Base-by-base conservation (phyloP, 2,329 filamentous ascomycete species). In the Cordyceps cateniannulata region DNA sequence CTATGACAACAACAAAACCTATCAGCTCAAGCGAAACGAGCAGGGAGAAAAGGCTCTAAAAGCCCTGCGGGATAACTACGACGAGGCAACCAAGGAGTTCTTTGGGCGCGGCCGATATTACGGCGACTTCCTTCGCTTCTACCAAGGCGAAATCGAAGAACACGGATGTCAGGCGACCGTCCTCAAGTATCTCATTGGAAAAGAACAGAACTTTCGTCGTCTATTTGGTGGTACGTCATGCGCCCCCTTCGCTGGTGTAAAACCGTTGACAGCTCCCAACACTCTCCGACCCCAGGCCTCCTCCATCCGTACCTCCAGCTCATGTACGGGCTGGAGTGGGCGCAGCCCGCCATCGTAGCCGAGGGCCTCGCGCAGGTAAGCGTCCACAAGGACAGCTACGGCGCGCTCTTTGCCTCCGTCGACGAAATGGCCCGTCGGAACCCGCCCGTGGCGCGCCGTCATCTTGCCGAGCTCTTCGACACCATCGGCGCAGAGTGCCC, bases 291-390 rank as follows among this genome's bases (percentile, higher is more conserved):
- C 20, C 3, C 8, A 82, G 86, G 89, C 0, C 81, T 93, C 64
- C 66, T 92, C 2, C 91, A 96, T 69, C 91, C 91, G 2, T 75
- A 95, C 18, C 93, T 96, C 64, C 91, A 96, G 70, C 81, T 96
- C 22, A 89, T 91, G 53, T 96, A 91, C 69, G 92, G 89, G 5
- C 70, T 96, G 40, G 91, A 96, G 70, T 96, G 91, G 76, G 72
- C 81, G 10, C 91, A 96, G 69, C 90, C 90, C 2, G 89, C 89
- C 42, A 85, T 96, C 62, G 80, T 96, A 29, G 90, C 91, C 6
- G 85, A 93, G 74, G 91, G 79, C 1, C 82, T 96, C 20, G 90
- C 92, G 0, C 87, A 96, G 75, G 80, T 88, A 1, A 85, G 88
- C 8, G 83, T 91, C 1, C 90, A 96, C 69, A 75, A 79, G 7